Evolutionary conservation across 352 stramenopile genomes (phyloP), one percentile per base, ranked within the genome.

Genomic region (Globisporangium heterothallicum): DNA sequence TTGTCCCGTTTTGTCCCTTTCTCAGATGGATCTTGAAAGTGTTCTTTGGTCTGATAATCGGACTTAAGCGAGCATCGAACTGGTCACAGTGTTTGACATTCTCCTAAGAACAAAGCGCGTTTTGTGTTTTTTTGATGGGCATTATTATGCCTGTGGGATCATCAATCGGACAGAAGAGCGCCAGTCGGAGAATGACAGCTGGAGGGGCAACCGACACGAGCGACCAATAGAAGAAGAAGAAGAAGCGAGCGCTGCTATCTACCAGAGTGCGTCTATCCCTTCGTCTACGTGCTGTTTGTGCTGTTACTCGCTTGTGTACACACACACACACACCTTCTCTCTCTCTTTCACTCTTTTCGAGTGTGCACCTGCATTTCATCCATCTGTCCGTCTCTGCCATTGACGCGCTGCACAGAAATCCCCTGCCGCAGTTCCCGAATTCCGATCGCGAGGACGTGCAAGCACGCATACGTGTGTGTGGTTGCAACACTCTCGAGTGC

Each of bases 31-130:
- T 34, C 6, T 34, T 18, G 4, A 38, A 22, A 29, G 5, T 38
- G 12, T 36, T 25, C 7, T 53, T 53, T 38, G 22, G 42, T 24
- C 47, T 53, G 47, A 53, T 53, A 45, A 45, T 22, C 47, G 47
- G 19, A 53, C 47, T 53, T 53, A 26, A 13, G 10, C 35, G 47
- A 13, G 34, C 2, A 22, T 6, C 3, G 6, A 1, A 38, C 32
- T 38, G 32, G 32, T 16, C 32, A 38, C n/a, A n/a, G n/a, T n/a
- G n/a, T n/a, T n/a, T 38, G 32, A 4, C n/a, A 34, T 6, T 10
- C 6, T 34, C 29, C 6, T 34, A 34, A 34, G 6, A 34, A 10
- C 6, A 6, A 10, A 34, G 12, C 32, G 32, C n/a, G n/a, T n/a
- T n/a, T n/a, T n/a, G n/a, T n/a, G n/a, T n/a, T n/a, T n/a, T n/a